Base-by-base conservation (phyloP, 1,139 yeast genomes). In the Candida frijolesensis region DNA sequence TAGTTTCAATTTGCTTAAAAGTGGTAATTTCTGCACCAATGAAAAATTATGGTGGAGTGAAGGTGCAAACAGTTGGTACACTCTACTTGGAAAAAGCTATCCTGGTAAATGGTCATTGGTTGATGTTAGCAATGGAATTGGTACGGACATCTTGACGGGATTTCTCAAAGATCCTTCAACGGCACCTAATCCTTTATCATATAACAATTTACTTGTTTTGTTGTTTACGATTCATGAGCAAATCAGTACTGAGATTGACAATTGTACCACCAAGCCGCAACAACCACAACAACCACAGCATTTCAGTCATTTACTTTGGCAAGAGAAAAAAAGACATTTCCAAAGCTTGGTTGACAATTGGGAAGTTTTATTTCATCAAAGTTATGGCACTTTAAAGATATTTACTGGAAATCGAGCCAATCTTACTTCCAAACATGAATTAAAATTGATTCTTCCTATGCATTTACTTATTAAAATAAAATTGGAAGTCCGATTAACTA, bases 211-310 rank as follows among this genome's bases (percentile, higher is more conserved):
- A 51, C 67, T 91, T 45, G 79, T 89, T 2, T 72, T 88, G 57
- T 72, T 90, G 58, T 80, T 89, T 70, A 84, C 89, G 32, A 74
- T 89, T 44, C 94, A 89, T 63, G 90, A 88, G 60, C 80, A 77
- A 59, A 84, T 89, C 40, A 85, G 81, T 61, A 64, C 69, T 34
- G 84, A 82, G 57, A 69, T 83, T 52, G 63, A 61, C 39, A 62
- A 64, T 15, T 50, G 52, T 11, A 54, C 74, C 25, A 6, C 29
- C 10, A 25, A 25, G 29, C 29, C 8, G 7, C 29, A 25, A 25
- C 29, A 25, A 25, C 48, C 54, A 18, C 59, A 58, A 39, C 29
- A 25, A 25, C 29, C 8, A 25, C 48, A 54, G 16, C 59, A 58
- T 38, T 62, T 65, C 43, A 68, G 66, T 48, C 60, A 63, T 38